Evolutionary conservation across 306 rosid genomes (phyloP).

Genomic region (Chamaecrista fasciculata): DNA sequence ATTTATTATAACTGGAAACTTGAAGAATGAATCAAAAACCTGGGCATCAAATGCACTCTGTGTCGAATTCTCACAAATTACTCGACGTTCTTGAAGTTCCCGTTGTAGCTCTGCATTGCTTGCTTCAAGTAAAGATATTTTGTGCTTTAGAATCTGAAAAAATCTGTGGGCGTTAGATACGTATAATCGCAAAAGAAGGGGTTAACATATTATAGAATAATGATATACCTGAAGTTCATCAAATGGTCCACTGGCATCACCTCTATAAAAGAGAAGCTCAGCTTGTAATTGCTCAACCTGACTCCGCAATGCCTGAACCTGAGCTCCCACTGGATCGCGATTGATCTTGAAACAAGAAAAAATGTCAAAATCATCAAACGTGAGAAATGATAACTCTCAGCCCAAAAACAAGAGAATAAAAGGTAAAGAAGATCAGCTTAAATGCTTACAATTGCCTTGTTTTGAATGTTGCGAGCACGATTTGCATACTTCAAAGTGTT

Average conservation of each 20-base stretch:
- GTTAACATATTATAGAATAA: slow-evolving; percentile 2
- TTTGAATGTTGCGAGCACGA: slow-evolving; percentile 97
- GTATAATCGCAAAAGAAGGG: slow-evolving; percentile 4
- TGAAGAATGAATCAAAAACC: slow-evolving; percentile 32
- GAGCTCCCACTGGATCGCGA: slow-evolving; percentile 88
- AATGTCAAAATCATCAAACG: slow-evolving; percentile 4
- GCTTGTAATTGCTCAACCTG: slow-evolving; percentile 90
- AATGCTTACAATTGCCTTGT: slow-evolving; percentile 89
- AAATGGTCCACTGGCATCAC: slow-evolving; percentile 65
- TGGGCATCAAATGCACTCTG: slow-evolving; percentile 43
- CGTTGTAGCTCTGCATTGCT: slow-evolving; percentile 70
- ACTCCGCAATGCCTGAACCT: slow-evolving; percentile 71
- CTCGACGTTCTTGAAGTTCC: slow-evolving; percentile 53
- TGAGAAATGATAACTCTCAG: background rate
- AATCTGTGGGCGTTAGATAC: slow-evolving; percentile 19
- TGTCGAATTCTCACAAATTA: slow-evolving; percentile 35
- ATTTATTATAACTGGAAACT: slow-evolving; percentile 18
- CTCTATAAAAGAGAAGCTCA: slow-evolving; percentile 75
- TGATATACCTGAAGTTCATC: slow-evolving; percentile 82
- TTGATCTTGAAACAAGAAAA: slow-evolving; percentile 59
- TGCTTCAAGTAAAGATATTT: slow-evolving; percentile 86
- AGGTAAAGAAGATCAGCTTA: background rate
- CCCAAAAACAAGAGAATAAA: background rate
- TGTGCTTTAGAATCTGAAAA: slow-evolving; percentile 79
- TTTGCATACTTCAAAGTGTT: slow-evolving; percentile 97